Percentiles rank a stretch among this genome's conserved stretches.
phyloP scores from a whole-genome alignment of 75 land plant genomes.

The Selaginella moellendorffii region DNA sequence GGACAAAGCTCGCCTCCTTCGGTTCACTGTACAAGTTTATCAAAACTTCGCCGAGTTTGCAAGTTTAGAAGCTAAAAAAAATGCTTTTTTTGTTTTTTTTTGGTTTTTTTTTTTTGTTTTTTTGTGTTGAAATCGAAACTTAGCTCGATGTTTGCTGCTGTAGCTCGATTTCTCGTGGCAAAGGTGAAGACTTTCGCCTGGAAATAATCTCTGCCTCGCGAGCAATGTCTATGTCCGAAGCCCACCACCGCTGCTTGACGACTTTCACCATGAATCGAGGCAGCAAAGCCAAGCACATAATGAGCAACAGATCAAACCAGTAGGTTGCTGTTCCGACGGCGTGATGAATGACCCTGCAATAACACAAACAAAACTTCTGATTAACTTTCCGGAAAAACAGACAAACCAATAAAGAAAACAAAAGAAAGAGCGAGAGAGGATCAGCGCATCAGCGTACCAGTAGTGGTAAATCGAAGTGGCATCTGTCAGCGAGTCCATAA shows the following conservation, averaged over 20 bases:
- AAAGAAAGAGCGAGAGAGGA: neutral
- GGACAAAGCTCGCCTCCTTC: too few relatives aligned
- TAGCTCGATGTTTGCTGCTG: neutral
- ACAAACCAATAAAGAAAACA: neutral
- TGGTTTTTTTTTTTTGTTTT: too few relatives aligned
- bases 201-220: slow-evolving; percentile 54
- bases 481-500: slow-evolving; percentile 36
- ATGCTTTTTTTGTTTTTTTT: too few relatives aligned
- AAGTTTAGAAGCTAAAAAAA: too few relatives aligned
- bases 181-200: neutral
- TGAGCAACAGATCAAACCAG: slow-evolving; percentile 58
- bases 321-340: slow-evolving; percentile 30
- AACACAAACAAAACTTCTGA: neutral
- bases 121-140: too few relatives aligned
- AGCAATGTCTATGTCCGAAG: slow-evolving; percentile 67
- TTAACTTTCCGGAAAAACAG: neutral
- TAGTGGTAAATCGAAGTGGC: slow-evolving; percentile 11
- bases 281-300: slow-evolving; percentile 43
- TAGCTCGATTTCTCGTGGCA: neutral
- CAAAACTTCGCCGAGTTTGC: too few relatives aligned
- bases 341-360: slow-evolving; percentile 63
- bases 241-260: slow-evolving; percentile 46
- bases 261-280: slow-evolving; percentile 62
- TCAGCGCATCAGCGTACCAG: slow-evolving; percentile 4
- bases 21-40: too few relatives aligned